Percentiles rank a stretch among this genome's conserved stretches.
phyloP scores from a whole-genome alignment of 352 stramenopile genomes.

The Phytophthora uliginosa region DNA sequence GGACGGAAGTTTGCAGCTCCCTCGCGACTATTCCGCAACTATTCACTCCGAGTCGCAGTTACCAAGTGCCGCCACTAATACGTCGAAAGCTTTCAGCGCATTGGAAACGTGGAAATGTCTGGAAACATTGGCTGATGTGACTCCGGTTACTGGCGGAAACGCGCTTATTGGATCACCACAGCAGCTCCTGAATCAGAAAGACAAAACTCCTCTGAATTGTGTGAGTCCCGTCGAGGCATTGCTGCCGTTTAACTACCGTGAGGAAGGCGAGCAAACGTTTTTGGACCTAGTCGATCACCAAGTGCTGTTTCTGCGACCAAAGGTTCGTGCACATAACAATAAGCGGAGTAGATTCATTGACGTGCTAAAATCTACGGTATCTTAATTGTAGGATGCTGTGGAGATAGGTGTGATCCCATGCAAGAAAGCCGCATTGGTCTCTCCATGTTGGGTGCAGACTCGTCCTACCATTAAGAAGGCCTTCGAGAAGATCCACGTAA shows the following conservation, averaged over 20 bases:
- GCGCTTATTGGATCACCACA: conserved; percentile 52
- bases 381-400: conserved; percentile 49
- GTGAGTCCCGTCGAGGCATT: conserved; percentile 65
- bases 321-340: conserved; percentile 42
- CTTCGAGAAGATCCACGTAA: conserved; percentile 77
- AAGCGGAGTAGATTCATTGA: neutral
- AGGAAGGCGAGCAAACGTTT: conserved; percentile 73
- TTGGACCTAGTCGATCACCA: conserved; percentile 65
- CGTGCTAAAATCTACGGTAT: neutral
- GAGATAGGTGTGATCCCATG: conserved; percentile 82
- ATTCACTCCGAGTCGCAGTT: neutral
- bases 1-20: conserved; percentile 46
- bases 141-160: conserved; percentile 29
- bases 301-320: conserved; percentile 71
- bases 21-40: neutral
- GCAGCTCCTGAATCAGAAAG: conserved; percentile 50
- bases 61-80: conserved; percentile 1
- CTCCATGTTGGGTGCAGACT: conserved; percentile 75
- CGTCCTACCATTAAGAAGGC: conserved; percentile 65
- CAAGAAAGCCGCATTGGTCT: conserved; percentile 54
- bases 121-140: conserved; percentile 55
- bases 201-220: conserved; percentile 55
- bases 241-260: conserved; percentile 65
- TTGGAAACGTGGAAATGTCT: conserved; percentile 80
- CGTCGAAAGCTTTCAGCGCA: conserved; percentile 50